Percentiles rank a stretch among this genome's conserved stretches.
Conservation (phyloP, 495 filamentous ascomycete species). For the Penicillium goetzii region DNA sequence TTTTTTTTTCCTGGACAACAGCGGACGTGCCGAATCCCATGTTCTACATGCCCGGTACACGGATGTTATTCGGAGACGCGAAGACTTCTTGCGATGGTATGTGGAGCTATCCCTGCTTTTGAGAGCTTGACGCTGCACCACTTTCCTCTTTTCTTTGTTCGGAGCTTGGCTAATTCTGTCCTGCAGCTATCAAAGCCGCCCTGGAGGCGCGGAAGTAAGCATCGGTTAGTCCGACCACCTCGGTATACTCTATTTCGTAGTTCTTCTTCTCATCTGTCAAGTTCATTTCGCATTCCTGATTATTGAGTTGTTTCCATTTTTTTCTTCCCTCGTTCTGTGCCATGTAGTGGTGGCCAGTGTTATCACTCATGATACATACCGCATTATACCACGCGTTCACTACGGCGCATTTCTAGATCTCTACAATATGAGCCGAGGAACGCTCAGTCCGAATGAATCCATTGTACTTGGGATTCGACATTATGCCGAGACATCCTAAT, state of each 20-base stretch:
- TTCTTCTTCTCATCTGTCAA: not conserved
- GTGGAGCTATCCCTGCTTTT: constrained; percentile 13
- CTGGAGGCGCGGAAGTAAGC: constrained; percentile 46
- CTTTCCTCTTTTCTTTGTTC: not conserved
- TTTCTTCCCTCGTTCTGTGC: not conserved
- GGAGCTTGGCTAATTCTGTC: constrained; percentile 1
- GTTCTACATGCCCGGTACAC: constrained; percentile 83
- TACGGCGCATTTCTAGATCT: constrained; percentile 2
- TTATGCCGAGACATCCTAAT: too few relatives aligned
- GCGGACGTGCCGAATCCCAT: constrained; percentile 85
- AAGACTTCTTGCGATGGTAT: constrained; percentile 74
- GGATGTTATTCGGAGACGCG: constrained; percentile 85
- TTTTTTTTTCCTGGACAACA: constrained; percentile 21
- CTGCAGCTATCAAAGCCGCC: constrained; percentile 45
- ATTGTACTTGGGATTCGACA: not conserved
- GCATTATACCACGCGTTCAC: constrained; percentile 6
- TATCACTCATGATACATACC: not conserved
- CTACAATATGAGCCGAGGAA: constrained; percentile 2
- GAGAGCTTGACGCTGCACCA: not conserved
- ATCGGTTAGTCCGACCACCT: not conserved
- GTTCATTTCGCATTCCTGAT: not conserved
- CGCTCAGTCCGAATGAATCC: not conserved
- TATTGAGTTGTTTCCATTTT: not conserved
- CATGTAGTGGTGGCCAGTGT: not conserved
- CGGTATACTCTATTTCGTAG: not conserved